A percentile compares a stretch with the other conserved stretches of the same genome.
Evolutionary conservation across 306 rosid species (phyloP).

Genomic region (Hippophae rhamnoides): DNA sequence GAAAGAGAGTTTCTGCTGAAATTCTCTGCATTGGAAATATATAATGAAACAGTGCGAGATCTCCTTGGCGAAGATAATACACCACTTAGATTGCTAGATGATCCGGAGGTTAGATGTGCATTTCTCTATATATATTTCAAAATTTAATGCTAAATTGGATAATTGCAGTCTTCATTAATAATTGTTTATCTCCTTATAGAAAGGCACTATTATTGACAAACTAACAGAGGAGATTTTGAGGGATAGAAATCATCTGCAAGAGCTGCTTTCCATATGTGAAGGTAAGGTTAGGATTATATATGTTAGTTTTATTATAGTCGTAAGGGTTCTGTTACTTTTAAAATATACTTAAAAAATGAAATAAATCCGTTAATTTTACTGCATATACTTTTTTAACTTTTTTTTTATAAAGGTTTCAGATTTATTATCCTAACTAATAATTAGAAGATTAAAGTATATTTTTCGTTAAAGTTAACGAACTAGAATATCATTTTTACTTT

Average conservation of each 20-base stretch:
- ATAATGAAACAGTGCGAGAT: constrained; percentile 82
- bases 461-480: too few species aligned
- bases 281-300: constrained; percentile 28
- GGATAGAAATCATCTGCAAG: constrained; percentile 50
- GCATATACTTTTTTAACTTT: too few species aligned
- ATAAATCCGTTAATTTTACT: too few species aligned
- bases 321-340: too few species aligned
- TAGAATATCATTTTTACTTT: too few species aligned
- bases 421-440: too few species aligned
- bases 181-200: constrained; percentile 33
- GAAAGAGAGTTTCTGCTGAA: constrained; percentile 60
- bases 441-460: too few species aligned
- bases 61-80: constrained; percentile 45
- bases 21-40: constrained; percentile 92
- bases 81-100: constrained; percentile 75
- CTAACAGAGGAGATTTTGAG: constrained; percentile 63
- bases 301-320: constrained; percentile 8
- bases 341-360: too few species aligned
- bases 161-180: constrained; percentile 6
- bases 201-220: constrained; percentile 77
- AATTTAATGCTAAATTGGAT: constrained; percentile 13
- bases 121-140: background rate
- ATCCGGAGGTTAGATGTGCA: constrained; percentile 68
- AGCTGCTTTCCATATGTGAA: constrained; percentile 61
- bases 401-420: too few species aligned